Evolutionary conservation across 2,329 filamentous ascomycete species (phyloP).

Genomic region (Celoporthe dispersa): DNA sequence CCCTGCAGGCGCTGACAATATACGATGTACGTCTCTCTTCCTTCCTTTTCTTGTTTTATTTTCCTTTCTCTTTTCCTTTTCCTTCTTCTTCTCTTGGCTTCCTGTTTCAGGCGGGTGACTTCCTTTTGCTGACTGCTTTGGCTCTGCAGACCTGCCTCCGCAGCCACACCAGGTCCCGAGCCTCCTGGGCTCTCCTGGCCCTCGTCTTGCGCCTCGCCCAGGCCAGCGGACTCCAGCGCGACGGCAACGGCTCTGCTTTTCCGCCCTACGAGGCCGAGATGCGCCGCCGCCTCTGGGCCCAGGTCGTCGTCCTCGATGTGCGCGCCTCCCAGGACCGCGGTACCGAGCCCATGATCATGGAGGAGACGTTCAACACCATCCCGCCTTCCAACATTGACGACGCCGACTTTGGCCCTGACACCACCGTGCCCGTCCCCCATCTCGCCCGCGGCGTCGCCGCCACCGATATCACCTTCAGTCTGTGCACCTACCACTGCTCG

Average conservation of each 20-base stretch:
- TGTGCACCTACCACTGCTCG: slow-evolving; percentile 47
- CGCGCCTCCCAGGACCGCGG: slow-evolving; percentile 60
- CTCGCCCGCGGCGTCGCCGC: slow-evolving; percentile 39
- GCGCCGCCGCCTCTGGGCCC: slow-evolving; percentile 65
- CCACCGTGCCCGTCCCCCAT: slow-evolving; percentile 39
- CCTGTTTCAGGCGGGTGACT: too few species aligned
- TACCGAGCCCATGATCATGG: slow-evolving; percentile 47
- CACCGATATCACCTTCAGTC: slow-evolving; percentile 46
- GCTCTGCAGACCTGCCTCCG: slow-evolving; percentile 43
- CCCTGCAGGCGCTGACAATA: slow-evolving; percentile 47
- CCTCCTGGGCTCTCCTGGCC: slow-evolving; percentile 48
- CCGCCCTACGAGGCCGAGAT: slow-evolving; percentile 61
- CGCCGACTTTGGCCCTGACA: slow-evolving; percentile 49
- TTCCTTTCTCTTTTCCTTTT: too few species aligned
- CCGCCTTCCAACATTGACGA: slow-evolving; percentile 60
- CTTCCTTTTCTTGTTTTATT: too few species aligned
- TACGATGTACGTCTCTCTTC: slow-evolving; percentile 41
- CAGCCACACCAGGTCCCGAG: slow-evolving; percentile 41
- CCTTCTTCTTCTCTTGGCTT: too few species aligned
- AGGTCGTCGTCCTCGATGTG: slow-evolving; percentile 65
- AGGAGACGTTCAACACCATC: slow-evolving; percentile 50
- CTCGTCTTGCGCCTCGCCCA: slow-evolving; percentile 50
- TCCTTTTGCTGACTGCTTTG: background rate
- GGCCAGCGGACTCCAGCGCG: slow-evolving; percentile 47
- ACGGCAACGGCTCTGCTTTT: slow-evolving; percentile 43